Evolutionary conservation across 2,329 filamentous ascomycete species (phyloP), one percentile per base, ranked within the genome.

Genomic region (Bipolaris victoriae): DNA sequence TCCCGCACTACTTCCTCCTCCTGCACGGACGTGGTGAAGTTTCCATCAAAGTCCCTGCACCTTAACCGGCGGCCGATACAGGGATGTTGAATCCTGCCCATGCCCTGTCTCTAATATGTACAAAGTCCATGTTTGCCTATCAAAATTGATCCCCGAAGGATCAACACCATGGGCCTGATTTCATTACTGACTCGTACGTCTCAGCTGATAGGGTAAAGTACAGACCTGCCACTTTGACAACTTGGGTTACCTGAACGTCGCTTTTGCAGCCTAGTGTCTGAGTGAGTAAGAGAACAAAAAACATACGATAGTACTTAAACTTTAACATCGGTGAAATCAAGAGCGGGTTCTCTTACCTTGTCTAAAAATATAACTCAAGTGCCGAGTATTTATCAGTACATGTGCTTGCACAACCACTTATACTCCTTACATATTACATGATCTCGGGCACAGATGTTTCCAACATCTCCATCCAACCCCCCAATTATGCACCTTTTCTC

Each of bases 111-210:
- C 46, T 24, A 50, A 26, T 26, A 26, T 26, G 24, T 26, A 26
- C 6, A 26, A 26, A 26, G 31, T 43, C 22, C 10, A 49, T 9
- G 46, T 44, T 36, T 16, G 39, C 20, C 24, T 44, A 44, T 24
- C 16, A 35, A 44, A 22, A 22, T 18, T 45, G 52, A n/a, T 9
- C 22, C 39, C 36, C 39, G 6, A 16, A 16, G 11, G 7, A n/a
- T 31, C 18, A 26, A n/a, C 13, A 31, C 18, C n/a, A 36, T 18
- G 49, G 39, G 31, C 18, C n/a, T 39, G 39, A 16, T 50, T 46
- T 7, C 7, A 18, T 18, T 13, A 22, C 39, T 51, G 52, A 51
- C 46, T 56, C 53, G 53, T 31, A 24, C n/a, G 18, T 39, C 22
- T 53, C 15, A 15, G 15, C 36, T 35, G 20, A 41, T 22, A n/a